These are phyloP conservation scores for Oxyria digyna DNA, from an alignment of 148 eudicot genomes.

Conservation along the genomic window DNA sequence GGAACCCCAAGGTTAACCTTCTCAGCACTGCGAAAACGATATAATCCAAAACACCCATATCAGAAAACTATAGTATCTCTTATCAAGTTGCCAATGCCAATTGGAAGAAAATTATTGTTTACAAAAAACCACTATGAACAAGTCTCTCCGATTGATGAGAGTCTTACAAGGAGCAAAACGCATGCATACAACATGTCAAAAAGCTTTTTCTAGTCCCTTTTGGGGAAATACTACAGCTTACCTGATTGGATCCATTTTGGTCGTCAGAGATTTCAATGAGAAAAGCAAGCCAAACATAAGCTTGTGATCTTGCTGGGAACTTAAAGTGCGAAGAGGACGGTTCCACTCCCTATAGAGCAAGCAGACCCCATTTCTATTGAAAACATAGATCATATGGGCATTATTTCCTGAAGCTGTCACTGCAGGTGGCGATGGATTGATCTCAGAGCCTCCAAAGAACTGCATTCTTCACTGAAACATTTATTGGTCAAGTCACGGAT, in stretches of 20 bases:
- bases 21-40: conserved; percentile 47
- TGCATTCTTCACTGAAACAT: conserved; percentile 32
- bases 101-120: background rate
- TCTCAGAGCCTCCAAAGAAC: conserved; percentile 78
- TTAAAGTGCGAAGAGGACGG: conserved; percentile 62
- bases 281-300: conserved; percentile 93
- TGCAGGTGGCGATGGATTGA: conserved; percentile 85
- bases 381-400: conserved; percentile 77
- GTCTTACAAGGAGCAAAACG: background rate
- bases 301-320: conserved; percentile 74
- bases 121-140: background rate
- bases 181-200: background rate
- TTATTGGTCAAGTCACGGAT: background rate
- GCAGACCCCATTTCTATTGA: conserved; percentile 78
- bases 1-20: conserved; percentile 99
- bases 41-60: background rate
- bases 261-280: conserved; percentile 81
- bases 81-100: background rate
- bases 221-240: conserved; percentile 7
- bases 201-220: background rate
- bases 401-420: conserved; percentile 77
- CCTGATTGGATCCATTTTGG: conserved; percentile 93
- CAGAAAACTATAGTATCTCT: conserved; percentile 2
- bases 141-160: background rate
- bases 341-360: conserved; percentile 84